Conservation (phyloP, 768 basidiomycete species). For the Amanita subjunquillea region DNA sequence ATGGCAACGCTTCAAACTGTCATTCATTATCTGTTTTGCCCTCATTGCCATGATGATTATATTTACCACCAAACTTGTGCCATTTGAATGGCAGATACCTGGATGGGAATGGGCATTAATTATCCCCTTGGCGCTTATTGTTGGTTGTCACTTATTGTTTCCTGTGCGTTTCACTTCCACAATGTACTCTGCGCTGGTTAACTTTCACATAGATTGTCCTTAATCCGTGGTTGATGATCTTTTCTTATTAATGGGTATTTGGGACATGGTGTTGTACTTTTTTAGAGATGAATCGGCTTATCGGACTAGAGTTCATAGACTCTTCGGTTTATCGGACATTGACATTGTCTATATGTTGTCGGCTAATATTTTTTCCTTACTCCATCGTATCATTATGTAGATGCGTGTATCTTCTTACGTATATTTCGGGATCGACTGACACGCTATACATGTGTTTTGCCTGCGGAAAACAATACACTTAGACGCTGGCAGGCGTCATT, state of each 20-base stretch:
- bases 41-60: constrained; percentile 54
- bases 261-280: neutral
- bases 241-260: constrained; percentile 35
- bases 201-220: constrained; percentile 45
- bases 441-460: rapidly evolving
- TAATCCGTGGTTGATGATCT: constrained; percentile 84
- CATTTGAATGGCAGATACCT: constrained; percentile 56
- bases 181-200: neutral
- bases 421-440: no score
- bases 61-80: constrained; percentile 44
- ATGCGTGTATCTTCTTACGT: no score
- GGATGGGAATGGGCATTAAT: constrained; percentile 61
- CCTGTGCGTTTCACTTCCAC: constrained; percentile 42
- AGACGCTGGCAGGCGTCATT: no score
- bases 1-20: constrained; percentile 70
- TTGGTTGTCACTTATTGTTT: constrained; percentile 60
- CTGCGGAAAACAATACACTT: no score
- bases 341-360: no score
- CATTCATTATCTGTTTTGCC: constrained; percentile 51
- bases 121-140: constrained; percentile 60
- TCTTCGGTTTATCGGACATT: neutral
- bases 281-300: neutral
- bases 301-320: neutral
- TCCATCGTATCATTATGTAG: no score
- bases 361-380: no score